Evolutionary conservation across 106 monocot genomes (phyloP), one percentile per base, ranked within the genome.

Genomic region (Vanilla planifolia): DNA sequence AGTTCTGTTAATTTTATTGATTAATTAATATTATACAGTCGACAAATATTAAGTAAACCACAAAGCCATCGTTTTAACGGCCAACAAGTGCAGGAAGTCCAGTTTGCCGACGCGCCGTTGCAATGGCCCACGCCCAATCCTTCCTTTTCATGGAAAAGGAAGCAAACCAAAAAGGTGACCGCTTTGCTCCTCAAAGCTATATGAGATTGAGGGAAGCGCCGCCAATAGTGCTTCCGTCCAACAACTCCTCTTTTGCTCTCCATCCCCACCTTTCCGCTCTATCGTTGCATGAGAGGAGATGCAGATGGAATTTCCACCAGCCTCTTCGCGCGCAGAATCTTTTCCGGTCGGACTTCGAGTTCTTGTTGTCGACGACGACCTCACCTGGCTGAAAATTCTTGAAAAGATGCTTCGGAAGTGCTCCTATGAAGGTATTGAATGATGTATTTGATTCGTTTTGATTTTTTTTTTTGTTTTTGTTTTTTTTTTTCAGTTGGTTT

Each of bases 371-470:
- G 85, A 85, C 37, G 85, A 85, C 67, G 85, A 85, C 36, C 77
- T 77, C 36, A 85, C 85, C 9, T 85, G 85, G 85, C 32, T 85
- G 48, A 85, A 85, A 73, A 85, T 85, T 44, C 60, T 85, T 1
- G 85, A 85, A 47, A 85, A 80, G 77, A 85, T 85, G 85, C 85
- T 85, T 66, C 58, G 67, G 40, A 85, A 85, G 73, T 85, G 85
- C 71, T 81, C 74, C 17, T 85, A 81, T 71, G 80, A 85, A 77
- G 85, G 85, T 85, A 62, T 43, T 45, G 26, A 56, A 2, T 27
- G 28, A n/a, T 29, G 14, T 13, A 2, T 27, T n/a, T 34, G 27
- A n/a, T n/a, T n/a, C n/a, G n/a, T n/a, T n/a, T n/a, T n/a, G n/a
- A n/a, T 8, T 51, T 33, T 56, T 44, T 42, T 24, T 27, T 9